Percentiles rank a stretch among this genome's conserved stretches.
Evolutionary conservation across 768 basidiomycete species (phyloP).

Genomic region (Leccinum truebloodii): DNA sequence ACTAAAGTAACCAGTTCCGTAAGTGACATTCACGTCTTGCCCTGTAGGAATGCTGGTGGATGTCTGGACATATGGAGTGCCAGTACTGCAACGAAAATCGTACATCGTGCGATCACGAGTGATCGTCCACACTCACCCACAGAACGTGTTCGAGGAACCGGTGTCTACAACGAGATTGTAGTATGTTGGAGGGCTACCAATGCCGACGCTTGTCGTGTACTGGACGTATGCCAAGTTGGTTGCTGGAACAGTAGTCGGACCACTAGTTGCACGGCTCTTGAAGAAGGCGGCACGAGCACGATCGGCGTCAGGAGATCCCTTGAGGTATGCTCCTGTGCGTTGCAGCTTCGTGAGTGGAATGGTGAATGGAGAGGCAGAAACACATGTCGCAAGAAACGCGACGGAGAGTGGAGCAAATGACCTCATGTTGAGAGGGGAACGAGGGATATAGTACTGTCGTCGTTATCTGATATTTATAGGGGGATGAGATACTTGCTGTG

Average conservation of each 20-base stretch:
- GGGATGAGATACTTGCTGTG: not conserved
- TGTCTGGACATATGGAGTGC: slow-evolving; percentile 21
- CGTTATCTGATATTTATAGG: slow-evolving; percentile 4
- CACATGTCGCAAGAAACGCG: slow-evolving; percentile 8
- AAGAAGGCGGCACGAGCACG: slow-evolving; percentile 19
- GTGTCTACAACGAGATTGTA: slow-evolving; percentile 35
- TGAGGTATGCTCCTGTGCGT: slow-evolving; percentile 15
- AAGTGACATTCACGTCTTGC: slow-evolving; percentile 11
- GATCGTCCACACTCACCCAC: slow-evolving; percentile 11
- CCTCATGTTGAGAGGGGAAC: slow-evolving; percentile 12
- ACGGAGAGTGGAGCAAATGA: slow-evolving; percentile 9
- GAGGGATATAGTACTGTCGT: not conserved
- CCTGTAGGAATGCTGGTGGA: slow-evolving; percentile 29
- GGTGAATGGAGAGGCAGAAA: slow-evolving; percentile 9
- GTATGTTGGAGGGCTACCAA: slow-evolving; percentile 29
- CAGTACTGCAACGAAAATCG: slow-evolving; percentile 17
- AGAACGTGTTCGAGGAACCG: slow-evolving; percentile 35
- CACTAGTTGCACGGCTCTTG: slow-evolving; percentile 1
- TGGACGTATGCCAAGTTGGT: slow-evolving; percentile 14
- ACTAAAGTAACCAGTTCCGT: no score
- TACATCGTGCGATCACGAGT: not conserved
- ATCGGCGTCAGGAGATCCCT: slow-evolving; percentile 18
- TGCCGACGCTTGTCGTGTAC: slow-evolving; percentile 27
- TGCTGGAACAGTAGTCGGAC: slow-evolving; percentile 17
- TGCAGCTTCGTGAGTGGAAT: slow-evolving; percentile 16